Evolutionary conservation across 352 stramenopile species (phyloP), one percentile per base, ranked within the genome.

Genomic region (Phytopythium cucurbitacearum): DNA sequence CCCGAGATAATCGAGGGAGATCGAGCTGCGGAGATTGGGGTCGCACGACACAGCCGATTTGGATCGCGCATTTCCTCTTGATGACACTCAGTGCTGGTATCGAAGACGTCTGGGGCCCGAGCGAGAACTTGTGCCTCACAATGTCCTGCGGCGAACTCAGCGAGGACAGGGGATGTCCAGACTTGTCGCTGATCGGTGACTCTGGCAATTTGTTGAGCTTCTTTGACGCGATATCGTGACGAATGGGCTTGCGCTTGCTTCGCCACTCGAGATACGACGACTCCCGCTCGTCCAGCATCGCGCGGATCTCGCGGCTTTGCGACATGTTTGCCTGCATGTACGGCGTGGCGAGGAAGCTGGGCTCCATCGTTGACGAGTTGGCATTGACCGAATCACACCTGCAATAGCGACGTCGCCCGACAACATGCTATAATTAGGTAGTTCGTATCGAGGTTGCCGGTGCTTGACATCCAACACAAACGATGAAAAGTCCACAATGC

Each of bases 241-340:
- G 62, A 45, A 85, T 57, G 13, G 59, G 47, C 37, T 85, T 84
- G 33, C 70, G 60, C 40, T 47, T 59, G 35, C 58, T 57, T 35
- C 70, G 65, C 69, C 69, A 76, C 37, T 49, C 43, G 21, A 71
- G 48, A 53, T 88, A 90, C 32, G 57, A 62, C 3, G 51, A 66
- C 21, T 90, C 75, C 39, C 83, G 58, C 13, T 64, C 50, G 46
- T 88, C 76, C 21, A 90, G 61, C 51, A 86, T 64, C 21, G 69
- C 62, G 7, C 74, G 75, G 49, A 90, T 85, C 35, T 61, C 53
- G 8, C 32, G 44, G 37, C 73, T 90, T 11, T 63, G 57, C 4
- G 65, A 62, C 1, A 73, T 62, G 1, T 43, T 59, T 8, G 64
- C 56, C 42, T 70, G 65, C 21, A 79, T 59, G 46, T 84, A 88